Evolutionary conservation across 176 grass and related monocot species (phyloP).

Genomic region (Chrysopogon serrulatus): DNA sequence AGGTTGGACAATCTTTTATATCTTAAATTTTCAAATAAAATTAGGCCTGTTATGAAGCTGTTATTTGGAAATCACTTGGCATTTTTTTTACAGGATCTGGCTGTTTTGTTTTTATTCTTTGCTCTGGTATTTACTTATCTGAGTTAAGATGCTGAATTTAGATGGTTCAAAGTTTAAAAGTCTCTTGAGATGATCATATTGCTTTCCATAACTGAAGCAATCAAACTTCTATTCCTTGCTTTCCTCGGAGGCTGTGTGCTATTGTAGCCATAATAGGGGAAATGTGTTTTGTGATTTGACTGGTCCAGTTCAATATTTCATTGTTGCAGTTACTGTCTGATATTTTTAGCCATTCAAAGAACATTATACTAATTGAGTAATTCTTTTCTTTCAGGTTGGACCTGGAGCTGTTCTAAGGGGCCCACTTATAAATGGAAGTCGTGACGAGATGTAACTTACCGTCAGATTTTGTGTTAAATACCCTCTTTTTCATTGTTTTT

Average conservation of each 20-base stretch:
- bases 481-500: conserved; percentile 7
- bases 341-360: neutral
- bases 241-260: neutral
- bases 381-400: conserved; percentile 72
- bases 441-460: conserved; percentile 68
- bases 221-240: neutral
- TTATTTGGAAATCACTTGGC: conserved; percentile 3
- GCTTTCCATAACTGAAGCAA: neutral
- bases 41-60: neutral
- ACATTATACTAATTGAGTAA: neutral
- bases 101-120: neutral
- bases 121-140: conserved; percentile 3
- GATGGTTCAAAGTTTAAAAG: conserved; percentile 6
- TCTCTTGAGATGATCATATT: neutral
- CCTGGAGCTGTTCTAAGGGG: conserved; percentile 82
- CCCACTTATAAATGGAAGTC: conserved; percentile 66
- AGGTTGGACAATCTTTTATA: neutral
- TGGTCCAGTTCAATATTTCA: neutral
- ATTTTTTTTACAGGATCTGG: neutral
- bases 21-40: conserved; percentile 5
- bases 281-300: neutral
- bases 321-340: neutral
- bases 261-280: neutral
- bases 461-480: conserved; percentile 17
- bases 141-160: conserved; percentile 9